Percentiles rank a stretch among this genome's conserved stretches.
Evolutionary conservation across 169 alveolate species (phyloP).

Genomic region (Plasmodium knowlesi): DNA sequence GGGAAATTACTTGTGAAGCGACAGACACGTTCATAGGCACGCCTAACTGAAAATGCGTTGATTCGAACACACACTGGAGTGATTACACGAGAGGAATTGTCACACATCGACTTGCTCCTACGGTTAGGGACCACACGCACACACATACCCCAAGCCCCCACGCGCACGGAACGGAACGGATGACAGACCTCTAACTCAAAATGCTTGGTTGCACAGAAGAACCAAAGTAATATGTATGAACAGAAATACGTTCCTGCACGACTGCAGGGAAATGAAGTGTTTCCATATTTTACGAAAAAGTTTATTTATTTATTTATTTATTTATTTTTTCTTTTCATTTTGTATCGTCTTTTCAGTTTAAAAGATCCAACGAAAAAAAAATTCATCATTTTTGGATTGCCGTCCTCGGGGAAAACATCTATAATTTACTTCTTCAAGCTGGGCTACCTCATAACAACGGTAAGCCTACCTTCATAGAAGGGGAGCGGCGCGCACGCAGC

Average conservation of each 20-base stretch:
- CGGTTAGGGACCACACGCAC: background rate
- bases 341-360: conserved; percentile 56
- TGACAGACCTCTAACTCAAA: background rate
- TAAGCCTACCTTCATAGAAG: background rate
- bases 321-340: conserved; percentile 10
- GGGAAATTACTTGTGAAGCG: background rate
- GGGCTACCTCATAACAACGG: conserved; percentile 73
- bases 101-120: background rate
- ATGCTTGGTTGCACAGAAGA: conserved; percentile 6
- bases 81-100: background rate
- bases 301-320: background rate
- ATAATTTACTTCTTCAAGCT: conserved; percentile 67
- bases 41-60: background rate
- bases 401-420: conserved; percentile 75
- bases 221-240: conserved; percentile 5
- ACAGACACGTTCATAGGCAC: background rate
- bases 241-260: background rate
- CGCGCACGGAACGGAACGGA: background rate
- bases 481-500: background rate
- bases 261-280: conserved; percentile 29
- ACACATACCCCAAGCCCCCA: background rate
- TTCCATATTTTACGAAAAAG: conserved; percentile 37
- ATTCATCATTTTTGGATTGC: conserved; percentile 70
- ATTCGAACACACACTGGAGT: background rate
- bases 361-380: conserved; percentile 49